Percentiles rank a stretch among this genome's conserved stretches.
Conservation (phyloP, 192 early-diverging fungal species). For the Podila verticillata region DNA sequence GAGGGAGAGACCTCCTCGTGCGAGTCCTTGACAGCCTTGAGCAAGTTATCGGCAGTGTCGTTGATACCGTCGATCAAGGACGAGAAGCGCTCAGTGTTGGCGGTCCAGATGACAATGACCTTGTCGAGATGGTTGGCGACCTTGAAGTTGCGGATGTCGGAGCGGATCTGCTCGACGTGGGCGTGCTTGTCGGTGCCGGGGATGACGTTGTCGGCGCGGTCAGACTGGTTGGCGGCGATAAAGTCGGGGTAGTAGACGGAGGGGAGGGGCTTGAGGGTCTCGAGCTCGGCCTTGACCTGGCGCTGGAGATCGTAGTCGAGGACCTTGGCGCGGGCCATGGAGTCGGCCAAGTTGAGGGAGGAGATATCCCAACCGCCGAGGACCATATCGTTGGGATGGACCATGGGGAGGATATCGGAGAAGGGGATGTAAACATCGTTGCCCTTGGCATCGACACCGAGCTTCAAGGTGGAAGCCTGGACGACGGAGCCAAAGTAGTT, state of each 20-base stretch:
- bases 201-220: constrained; percentile 94
- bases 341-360: constrained; percentile 82
- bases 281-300: constrained; percentile 86
- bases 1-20: constrained; percentile 96
- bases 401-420: constrained; percentile 94
- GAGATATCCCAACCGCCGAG: constrained; percentile 99
- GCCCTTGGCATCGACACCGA: constrained; percentile 85
- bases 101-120: constrained; percentile 98
- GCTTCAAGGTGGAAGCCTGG: constrained; percentile 95
- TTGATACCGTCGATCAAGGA: constrained; percentile 91
- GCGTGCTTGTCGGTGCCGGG: constrained; percentile 85
- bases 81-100: constrained; percentile 97
- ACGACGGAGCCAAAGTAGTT: constrained; percentile 99
- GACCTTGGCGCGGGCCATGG: constrained; percentile 96
- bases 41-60: constrained; percentile 94
- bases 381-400: constrained; percentile 95
- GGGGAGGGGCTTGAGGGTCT: constrained; percentile 85
- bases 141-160: constrained; percentile 98
- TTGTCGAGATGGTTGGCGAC: constrained; percentile 85
- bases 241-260: constrained; percentile 99
- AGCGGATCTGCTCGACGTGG: constrained; percentile 92
- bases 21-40: constrained; percentile 80
- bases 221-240: constrained; percentile 98
- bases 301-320: constrained; percentile 97
- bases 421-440: constrained; percentile 95